phyloP scores from a whole-genome alignment of 768 basidiomycete genomes.

The Chalciporus piperatus region DNA sequence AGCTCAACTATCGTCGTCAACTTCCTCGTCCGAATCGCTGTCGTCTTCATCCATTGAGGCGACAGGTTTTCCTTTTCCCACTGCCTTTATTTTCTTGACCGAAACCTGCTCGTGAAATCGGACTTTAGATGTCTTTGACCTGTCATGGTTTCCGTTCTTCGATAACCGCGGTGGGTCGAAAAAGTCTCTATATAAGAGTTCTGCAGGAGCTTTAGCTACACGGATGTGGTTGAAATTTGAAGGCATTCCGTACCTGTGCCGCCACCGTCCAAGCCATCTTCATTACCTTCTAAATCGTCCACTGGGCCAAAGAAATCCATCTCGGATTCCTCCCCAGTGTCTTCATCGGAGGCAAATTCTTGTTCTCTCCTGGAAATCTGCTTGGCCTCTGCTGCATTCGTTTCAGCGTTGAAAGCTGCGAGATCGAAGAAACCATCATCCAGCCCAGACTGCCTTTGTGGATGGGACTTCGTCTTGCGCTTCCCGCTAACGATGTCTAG shows the following conservation, averaged over 20 bases:
- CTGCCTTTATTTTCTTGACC: conserved; percentile 76
- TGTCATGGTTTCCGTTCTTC: conserved; percentile 13
- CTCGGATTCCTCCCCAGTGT: conserved; percentile 49
- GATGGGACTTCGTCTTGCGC: conserved; percentile 26
- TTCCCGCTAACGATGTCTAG: conserved; percentile 25
- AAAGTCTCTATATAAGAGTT: conserved; percentile 73
- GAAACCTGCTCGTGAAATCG: conserved; percentile 80
- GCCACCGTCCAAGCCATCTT: conserved; percentile 43
- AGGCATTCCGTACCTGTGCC: conserved; percentile 34
- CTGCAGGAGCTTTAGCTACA: conserved; percentile 34
- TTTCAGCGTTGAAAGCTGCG: conserved; percentile 81
- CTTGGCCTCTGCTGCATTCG: conserved; percentile 71
- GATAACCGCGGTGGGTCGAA: conserved; percentile 59
- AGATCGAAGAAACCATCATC: conserved; percentile 93
- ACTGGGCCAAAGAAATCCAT: conserved; percentile 70
- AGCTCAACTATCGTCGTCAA: conserved; percentile 31
- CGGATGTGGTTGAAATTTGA: background rate
- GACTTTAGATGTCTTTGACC: conserved; percentile 43
- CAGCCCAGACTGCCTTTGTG: conserved; percentile 45
- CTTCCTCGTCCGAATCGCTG: conserved; percentile 39
- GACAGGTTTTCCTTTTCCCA: conserved; percentile 62
- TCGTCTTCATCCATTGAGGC: conserved; percentile 36
- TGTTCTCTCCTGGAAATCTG: conserved; percentile 60
- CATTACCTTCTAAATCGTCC: conserved; percentile 41
- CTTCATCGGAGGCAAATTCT: conserved; percentile 48